Evolutionary conservation across 2,329 filamentous ascomycete species (phyloP).

Genomic region (Cladosporium sp.): DNA sequence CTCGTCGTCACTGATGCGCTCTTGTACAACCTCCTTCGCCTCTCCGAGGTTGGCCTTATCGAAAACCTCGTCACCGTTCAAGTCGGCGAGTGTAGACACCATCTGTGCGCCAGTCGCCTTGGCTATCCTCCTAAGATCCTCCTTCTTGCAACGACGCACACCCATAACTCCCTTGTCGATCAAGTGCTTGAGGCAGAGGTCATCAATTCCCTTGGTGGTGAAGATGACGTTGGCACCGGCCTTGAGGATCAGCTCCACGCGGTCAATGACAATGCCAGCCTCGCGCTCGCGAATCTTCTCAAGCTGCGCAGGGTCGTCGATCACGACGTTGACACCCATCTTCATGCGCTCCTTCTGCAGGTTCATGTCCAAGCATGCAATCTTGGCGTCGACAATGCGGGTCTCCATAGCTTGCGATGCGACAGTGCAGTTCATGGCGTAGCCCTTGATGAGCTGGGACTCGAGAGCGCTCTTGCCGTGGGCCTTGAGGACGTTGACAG

Average conservation of each 20-base stretch:
- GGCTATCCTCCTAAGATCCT: slow-evolving; percentile 92
- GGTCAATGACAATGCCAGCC: slow-evolving; percentile 87
- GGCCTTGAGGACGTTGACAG: slow-evolving; percentile 97
- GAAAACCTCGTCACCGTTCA: slow-evolving; percentile 97
- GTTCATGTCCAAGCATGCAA: slow-evolving; percentile 96
- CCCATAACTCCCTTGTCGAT: slow-evolving; percentile 95
- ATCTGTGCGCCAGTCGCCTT: slow-evolving; percentile 93
- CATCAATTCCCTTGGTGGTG: slow-evolving; percentile 98
- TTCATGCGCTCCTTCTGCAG: slow-evolving; percentile 99
- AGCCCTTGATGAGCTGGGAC: slow-evolving; percentile 89
- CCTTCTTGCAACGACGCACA: slow-evolving; percentile 96
- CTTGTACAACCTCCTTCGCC: slow-evolving; percentile 95
- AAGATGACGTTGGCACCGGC: slow-evolving; percentile 93
- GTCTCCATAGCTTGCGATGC: slow-evolving; percentile 98
- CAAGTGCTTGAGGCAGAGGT: slow-evolving; percentile 90
- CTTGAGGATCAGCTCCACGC: slow-evolving; percentile 96
- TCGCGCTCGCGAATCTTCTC: slow-evolving; percentile 96
- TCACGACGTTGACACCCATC: slow-evolving; percentile 95
- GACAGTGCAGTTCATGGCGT: slow-evolving; percentile 97
- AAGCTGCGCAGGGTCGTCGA: slow-evolving; percentile 94
- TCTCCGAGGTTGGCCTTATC: slow-evolving; percentile 85
- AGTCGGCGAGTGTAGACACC: slow-evolving; percentile 87
- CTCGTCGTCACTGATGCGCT: slow-evolving; percentile 97
- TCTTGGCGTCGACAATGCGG: slow-evolving; percentile 88
- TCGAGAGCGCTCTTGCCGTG: slow-evolving; percentile 91